A percentile compares a stretch with the other conserved stretches of the same genome.
Conservation (phyloP, 1,284 basidiomycete species). For the Boletus sp. region DNA sequence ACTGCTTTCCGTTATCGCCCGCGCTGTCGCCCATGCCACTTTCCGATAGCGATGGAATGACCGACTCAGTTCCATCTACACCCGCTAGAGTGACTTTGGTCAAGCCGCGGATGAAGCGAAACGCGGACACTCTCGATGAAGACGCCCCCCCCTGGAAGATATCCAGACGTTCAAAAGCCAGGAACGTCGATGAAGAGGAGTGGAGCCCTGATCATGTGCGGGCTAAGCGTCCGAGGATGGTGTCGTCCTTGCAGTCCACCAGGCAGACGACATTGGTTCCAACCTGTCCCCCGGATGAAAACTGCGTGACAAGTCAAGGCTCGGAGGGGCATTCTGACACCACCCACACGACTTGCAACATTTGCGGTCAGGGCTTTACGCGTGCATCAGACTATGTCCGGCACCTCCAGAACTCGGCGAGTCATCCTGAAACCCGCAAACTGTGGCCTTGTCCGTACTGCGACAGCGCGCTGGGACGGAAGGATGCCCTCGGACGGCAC, state of each 20-base stretch:
- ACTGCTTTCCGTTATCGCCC: conserved; percentile 4
- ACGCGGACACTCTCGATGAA: neutral
- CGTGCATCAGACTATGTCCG: conserved; percentile 23
- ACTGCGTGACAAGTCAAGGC: neutral
- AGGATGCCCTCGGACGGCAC: conserved; percentile 23
- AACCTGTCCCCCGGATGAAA: neutral
- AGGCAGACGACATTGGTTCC: neutral
- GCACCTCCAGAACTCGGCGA: conserved; percentile 25
- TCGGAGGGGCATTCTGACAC: conserved; percentile 1
- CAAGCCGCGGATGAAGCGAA: conserved; percentile 17
- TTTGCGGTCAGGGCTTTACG: conserved; percentile 22
- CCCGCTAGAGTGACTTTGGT: neutral
- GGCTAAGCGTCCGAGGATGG: conserved; percentile 7
- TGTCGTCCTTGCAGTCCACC: neutral
- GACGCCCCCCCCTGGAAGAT: conserved; percentile 2
- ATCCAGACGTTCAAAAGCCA: conserved; percentile 13
- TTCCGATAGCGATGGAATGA: neutral
- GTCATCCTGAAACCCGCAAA: conserved; percentile 27
- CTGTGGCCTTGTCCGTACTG: conserved; percentile 26
- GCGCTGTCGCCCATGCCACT: neutral
- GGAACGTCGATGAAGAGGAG: conserved; percentile 26
- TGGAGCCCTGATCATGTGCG: conserved; percentile 20
- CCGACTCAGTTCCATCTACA: neutral
- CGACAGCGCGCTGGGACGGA: conserved; percentile 19
- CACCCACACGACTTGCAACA: conserved; percentile 8